Evolutionary conservation across 192 early-diverging fungal genomes (phyloP).

Genomic region (Spinellus fusiger): DNA sequence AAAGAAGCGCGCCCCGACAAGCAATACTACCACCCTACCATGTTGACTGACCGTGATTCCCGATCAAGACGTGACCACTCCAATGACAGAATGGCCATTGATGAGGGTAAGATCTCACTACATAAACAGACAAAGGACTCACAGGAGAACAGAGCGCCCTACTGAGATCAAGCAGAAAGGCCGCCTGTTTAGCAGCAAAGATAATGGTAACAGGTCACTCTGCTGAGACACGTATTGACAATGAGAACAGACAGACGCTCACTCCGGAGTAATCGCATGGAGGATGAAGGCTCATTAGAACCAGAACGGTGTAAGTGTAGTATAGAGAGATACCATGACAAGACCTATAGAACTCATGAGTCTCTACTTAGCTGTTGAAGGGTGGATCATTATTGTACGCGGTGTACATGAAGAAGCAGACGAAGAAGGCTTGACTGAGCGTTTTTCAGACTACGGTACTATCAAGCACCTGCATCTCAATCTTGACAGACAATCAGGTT

Average conservation of each 20-base stretch:
- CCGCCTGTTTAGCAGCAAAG: background rate
- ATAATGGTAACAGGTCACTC: no score
- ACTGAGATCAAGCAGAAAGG: slow-evolving; percentile 9
- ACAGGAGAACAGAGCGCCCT: background rate
- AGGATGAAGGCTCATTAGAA: slow-evolving; percentile 3
- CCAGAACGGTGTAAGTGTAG: slow-evolving; percentile 17
- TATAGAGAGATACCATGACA: background rate
- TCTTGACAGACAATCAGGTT: slow-evolving; percentile 91
- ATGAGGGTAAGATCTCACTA: slow-evolving; percentile 13
- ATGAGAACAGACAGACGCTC: background rate
- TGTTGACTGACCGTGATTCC: background rate
- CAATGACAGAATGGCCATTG: slow-evolving; percentile 19
- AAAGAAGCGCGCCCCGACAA: background rate
- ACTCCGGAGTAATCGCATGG: background rate
- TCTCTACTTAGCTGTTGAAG: slow-evolving; percentile 65
- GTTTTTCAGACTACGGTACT: slow-evolving; percentile 86
- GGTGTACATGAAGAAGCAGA: slow-evolving; percentile 93
- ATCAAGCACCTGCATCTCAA: slow-evolving; percentile 90
- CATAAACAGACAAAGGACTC: background rate
- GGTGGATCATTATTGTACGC: slow-evolving; percentile 93
- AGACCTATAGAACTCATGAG: background rate
- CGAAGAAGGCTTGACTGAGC: slow-evolving; percentile 84
- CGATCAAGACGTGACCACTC: slow-evolving; percentile 2
- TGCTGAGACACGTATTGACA: no score
- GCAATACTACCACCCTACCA: background rate